These are phyloP conservation scores for Pseudonectria foliicola DNA, from an alignment of 2,329 filamentous ascomycete genomes.

Conservation along the genomic window DNA sequence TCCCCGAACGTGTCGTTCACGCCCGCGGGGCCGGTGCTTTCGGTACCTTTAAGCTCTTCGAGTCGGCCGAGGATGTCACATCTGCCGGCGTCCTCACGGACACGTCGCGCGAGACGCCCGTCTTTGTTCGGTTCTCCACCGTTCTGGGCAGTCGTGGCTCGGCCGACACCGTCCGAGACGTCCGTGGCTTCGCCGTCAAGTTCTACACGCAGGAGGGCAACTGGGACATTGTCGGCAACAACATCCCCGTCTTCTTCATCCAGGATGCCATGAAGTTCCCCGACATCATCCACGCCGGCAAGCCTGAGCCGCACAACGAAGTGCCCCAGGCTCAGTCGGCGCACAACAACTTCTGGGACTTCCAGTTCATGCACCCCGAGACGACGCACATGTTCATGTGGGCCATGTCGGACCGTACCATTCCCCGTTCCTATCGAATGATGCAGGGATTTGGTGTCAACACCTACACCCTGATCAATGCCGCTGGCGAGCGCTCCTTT, in stretches of 20 bases:
- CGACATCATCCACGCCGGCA: constrained; percentile 55
- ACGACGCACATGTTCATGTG: constrained; percentile 75
- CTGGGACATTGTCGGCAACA: constrained; percentile 68
- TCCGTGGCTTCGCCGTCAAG: constrained; percentile 65
- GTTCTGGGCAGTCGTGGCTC: constrained; percentile 68
- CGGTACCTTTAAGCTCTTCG: constrained; percentile 62
- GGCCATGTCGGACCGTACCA: constrained; percentile 67
- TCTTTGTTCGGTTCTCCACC: constrained; percentile 61
- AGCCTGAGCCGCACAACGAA: constrained; percentile 65
- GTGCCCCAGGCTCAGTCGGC: constrained; percentile 64
- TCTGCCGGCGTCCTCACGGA: constrained; percentile 54
- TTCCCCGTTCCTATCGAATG: constrained; percentile 71
- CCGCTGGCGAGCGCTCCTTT: constrained; percentile 60
- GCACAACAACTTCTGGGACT: constrained; percentile 76
- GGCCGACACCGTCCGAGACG: constrained; percentile 77
- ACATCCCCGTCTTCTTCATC: constrained; percentile 71
- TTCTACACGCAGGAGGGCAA: constrained; percentile 69
- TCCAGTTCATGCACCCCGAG: constrained; percentile 55
- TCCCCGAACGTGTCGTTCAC: constrained; percentile 62
- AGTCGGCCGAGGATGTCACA: constrained; percentile 59
- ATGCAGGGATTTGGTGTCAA: constrained; percentile 85
- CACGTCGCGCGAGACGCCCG: constrained; percentile 42
- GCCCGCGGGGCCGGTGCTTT: constrained; percentile 64
- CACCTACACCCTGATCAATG: constrained; percentile 64
- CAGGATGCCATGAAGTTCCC: constrained; percentile 71